Conservation (phyloP, 2,329 filamentous ascomycete genomes). For the Verticillium nubilum region DNA sequence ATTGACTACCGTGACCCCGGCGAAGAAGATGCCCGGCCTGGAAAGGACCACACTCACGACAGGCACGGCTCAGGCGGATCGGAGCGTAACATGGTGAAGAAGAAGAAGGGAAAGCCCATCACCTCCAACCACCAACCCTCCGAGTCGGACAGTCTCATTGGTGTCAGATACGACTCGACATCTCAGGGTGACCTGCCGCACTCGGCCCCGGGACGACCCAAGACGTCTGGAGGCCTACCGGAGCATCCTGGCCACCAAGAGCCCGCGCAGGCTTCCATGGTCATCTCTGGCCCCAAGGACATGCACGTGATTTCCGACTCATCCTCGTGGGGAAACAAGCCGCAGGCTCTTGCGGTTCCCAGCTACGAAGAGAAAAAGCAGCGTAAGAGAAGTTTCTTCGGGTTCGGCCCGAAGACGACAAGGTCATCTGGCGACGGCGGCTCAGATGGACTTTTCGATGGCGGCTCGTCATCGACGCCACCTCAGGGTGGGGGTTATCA, state of each 20-base stretch:
- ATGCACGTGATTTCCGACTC: conserved; percentile 77
- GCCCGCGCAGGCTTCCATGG: conserved; percentile 31
- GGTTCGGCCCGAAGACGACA: conserved; percentile 56
- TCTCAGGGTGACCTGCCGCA: conserved; percentile 47
- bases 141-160: conserved; percentile 44
- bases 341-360: conserved; percentile 39
- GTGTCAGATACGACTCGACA: conserved; percentile 52
- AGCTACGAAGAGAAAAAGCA: conserved; percentile 68
- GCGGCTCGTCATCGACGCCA: conserved; percentile 37
- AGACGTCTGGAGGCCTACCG: conserved; percentile 25
- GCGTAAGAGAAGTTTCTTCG: conserved; percentile 73
- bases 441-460: conserved; percentile 45
- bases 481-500: conserved; percentile 32
- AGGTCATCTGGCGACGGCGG: conserved; percentile 53
- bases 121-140: conserved; percentile 28
- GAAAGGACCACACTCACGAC: conserved; percentile 25
- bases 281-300: conserved; percentile 84
- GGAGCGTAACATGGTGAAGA: conserved; percentile 20
- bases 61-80: conserved; percentile 29
- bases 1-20: conserved; percentile 68
- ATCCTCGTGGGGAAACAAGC: conserved; percentile 79
- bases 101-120: conserved; percentile 22
- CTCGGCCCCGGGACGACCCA: conserved; percentile 29
- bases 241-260: conserved; percentile 20
- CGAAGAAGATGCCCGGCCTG: conserved; percentile 39